A percentile compares a stretch with the other conserved stretches of the same genome.
Evolutionary conservation across 441 rosid species (phyloP).

Genomic region (Populus hybrid): DNA sequence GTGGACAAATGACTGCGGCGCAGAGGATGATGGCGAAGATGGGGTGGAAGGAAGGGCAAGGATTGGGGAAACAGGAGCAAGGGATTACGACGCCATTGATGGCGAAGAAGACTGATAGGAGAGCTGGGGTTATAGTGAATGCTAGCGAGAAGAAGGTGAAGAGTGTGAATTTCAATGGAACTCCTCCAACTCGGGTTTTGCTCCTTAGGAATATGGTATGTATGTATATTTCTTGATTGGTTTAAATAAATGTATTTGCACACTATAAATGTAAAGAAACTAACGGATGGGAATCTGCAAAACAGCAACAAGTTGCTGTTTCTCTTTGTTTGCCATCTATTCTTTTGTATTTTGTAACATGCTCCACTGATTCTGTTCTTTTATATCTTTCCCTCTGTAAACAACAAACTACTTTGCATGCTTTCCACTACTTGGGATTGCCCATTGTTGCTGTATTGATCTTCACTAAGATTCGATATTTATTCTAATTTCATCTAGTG

Average conservation of each 20-base stretch:
- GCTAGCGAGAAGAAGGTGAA: conserved; percentile 95
- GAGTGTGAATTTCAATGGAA: conserved; percentile 77
- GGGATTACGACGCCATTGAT: too few species aligned
- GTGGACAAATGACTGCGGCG: too few species aligned
- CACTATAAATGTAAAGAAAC: not conserved
- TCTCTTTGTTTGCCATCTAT: not conserved
- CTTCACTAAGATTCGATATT: not conserved
- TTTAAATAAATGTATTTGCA: not conserved
- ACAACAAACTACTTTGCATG: not conserved
- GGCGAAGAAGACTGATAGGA: too few species aligned
- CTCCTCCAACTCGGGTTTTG: conserved; percentile 85
- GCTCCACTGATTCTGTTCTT: not conserved
- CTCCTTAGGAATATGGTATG: conserved; percentile 92
- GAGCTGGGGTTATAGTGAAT: too few species aligned
- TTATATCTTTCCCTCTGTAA: not conserved
- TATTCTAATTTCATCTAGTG: not conserved
- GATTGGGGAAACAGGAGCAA: too few species aligned
- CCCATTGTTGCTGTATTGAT: not conserved
- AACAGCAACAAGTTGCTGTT: not conserved
- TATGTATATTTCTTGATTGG: not conserved
- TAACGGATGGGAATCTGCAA: not conserved
- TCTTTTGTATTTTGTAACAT: not conserved
- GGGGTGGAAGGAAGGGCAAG: too few species aligned
- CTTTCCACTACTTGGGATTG: not conserved
- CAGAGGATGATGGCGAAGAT: too few species aligned